A percentile compares a stretch with the other conserved stretches of the same genome.
These are phyloP conservation scores for Selenicereus undatus DNA, from an alignment of 148 eudicot species.

Conservation along the genomic window DNA sequence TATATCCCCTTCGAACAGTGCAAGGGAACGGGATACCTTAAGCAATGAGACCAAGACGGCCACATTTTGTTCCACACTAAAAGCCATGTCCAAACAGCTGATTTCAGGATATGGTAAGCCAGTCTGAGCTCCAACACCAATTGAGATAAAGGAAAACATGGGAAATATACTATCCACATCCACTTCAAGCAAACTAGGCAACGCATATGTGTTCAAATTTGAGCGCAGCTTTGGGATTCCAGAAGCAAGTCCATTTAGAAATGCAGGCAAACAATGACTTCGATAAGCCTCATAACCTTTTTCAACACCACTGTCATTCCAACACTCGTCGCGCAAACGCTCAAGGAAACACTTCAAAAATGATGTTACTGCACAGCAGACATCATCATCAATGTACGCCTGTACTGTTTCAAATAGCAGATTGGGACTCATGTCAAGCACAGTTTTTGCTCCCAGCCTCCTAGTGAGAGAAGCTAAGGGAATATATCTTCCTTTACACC, in stretches of 20 bases:
- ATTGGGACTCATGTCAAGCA: conserved; percentile 62
- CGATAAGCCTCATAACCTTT: conserved; percentile 70
- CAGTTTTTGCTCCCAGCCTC: conserved; percentile 80
- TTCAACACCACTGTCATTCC: conserved; percentile 82
- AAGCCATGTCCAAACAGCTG: conserved; percentile 31
- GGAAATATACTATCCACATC: conserved; percentile 86
- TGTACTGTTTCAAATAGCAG: conserved; percentile 57
- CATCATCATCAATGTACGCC: conserved; percentile 88
- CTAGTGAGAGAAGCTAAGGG: conserved; percentile 84
- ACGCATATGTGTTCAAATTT: conserved; percentile 86
- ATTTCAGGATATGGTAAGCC: conserved; percentile 39
- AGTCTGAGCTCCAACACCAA: conserved; percentile 45
- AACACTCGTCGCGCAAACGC: conserved; percentile 81
- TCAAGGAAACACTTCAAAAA: conserved; percentile 94
- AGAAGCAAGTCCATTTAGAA: conserved; percentile 80
- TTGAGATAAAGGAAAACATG: conserved; percentile 64
- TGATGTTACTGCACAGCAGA: conserved; percentile 87
- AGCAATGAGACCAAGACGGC: conserved; percentile 88
- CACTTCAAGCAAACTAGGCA: conserved; percentile 77
- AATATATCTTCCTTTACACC: conserved; percentile 93
- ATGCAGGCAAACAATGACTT: conserved; percentile 68
- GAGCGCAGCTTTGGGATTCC: conserved; percentile 79
- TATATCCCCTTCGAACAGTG: conserved; percentile 90
- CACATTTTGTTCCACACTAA: conserved; percentile 68
- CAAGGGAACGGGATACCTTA: conserved; percentile 86